Evolutionary conservation across 2,329 filamentous ascomycete genomes (phyloP).

Genomic region (Trichoderma endophyticum): DNA sequence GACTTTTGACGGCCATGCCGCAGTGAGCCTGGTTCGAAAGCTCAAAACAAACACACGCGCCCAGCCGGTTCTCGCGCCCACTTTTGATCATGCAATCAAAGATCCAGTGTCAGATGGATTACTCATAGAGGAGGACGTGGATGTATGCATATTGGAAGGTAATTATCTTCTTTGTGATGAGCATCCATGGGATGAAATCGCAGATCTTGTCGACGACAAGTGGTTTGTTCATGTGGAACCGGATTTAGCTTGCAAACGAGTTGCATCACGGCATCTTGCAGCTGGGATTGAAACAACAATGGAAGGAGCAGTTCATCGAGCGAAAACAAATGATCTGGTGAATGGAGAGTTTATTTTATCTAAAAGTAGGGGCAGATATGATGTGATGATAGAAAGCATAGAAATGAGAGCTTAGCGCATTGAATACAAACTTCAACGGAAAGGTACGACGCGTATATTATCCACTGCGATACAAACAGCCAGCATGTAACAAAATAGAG

Average conservation of each 20-base stretch:
- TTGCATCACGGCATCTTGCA: conserved; percentile 38
- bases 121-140: conserved; percentile 51
- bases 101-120: conserved; percentile 67
- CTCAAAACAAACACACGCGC: conserved; percentile 19
- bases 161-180: conserved; percentile 48
- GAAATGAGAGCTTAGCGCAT: conserved; percentile 15
- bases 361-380: conserved; percentile 27
- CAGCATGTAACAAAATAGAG: not conserved
- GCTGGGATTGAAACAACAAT: conserved; percentile 50
- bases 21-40: conserved; percentile 22
- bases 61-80: conserved; percentile 52
- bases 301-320: conserved; percentile 64
- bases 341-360: conserved; percentile 74
- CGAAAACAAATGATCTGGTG: conserved; percentile 75
- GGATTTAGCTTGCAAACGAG: conserved; percentile 33
- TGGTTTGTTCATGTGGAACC: conserved; percentile 41
- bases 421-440: not conserved
- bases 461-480: not conserved
- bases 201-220: conserved; percentile 37
- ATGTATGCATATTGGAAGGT: conserved; percentile 69
- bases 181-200: conserved; percentile 34
- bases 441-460: not conserved
- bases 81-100: conserved; percentile 72
- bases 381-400: conserved; percentile 29
- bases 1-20: conserved; percentile 31